Evolutionary conservation across 306 rosid genomes (phyloP).

Genomic region (Vicia villosa): DNA sequence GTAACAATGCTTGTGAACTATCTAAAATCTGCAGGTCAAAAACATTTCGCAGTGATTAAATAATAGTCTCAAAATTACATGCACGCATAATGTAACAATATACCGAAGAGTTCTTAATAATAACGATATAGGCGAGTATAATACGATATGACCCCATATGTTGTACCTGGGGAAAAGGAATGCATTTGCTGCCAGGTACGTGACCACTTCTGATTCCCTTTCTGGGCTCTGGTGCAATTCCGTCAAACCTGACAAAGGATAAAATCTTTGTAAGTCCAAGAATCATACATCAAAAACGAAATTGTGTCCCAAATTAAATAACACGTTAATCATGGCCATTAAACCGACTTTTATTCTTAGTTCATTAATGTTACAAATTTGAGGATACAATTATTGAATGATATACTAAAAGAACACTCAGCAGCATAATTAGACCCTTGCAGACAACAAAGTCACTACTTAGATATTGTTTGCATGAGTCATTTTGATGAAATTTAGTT

Average conservation of each 20-base stretch:
- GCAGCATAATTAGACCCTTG: no score
- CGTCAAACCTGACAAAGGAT: slow-evolving; percentile 70
- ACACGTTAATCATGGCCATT: not conserved
- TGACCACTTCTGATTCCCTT: slow-evolving; percentile 92
- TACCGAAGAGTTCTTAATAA: not conserved
- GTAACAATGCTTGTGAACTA: slow-evolving; percentile 69
- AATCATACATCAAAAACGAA: not conserved
- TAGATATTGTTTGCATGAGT: no score
- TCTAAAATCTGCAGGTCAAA: slow-evolving; percentile 71
- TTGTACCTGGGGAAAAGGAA: slow-evolving; percentile 64
- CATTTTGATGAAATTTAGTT: no score
- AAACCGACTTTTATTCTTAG: not conserved
- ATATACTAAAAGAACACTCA: no score
- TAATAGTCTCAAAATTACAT: slow-evolving; percentile 9
- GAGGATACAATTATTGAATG: no score
- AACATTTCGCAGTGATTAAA: slow-evolving; percentile 5
- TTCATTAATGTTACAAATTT: no score
- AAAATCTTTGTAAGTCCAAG: slow-evolving; percentile 40
- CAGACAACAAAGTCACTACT: no score
- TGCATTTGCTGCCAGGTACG: slow-evolving; percentile 90
- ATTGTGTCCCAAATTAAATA: not conserved
- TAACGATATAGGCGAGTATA: not conserved
- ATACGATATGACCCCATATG: no score
- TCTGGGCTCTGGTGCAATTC: slow-evolving; percentile 76
- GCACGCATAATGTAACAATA: not conserved